These are phyloP conservation scores for Malus orientalis DNA, from an alignment of 306 rosid genomes.

Conservation along the genomic window DNA sequence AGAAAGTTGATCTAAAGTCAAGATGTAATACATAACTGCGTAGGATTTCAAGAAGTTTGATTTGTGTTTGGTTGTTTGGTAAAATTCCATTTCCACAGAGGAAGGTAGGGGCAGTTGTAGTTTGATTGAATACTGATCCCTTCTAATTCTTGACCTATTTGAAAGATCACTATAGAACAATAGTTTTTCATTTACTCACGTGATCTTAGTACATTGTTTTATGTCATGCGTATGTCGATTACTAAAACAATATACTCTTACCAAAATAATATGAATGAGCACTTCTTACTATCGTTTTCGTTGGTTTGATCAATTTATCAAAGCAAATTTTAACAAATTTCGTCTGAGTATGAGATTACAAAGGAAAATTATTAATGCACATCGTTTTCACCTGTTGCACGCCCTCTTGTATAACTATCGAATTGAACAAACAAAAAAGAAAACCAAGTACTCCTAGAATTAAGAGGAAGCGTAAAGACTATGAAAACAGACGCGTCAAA, in stretches of 20 bases:
- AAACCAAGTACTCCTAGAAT: too few relatives aligned
- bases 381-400: too few relatives aligned
- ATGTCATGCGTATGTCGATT: neutral
- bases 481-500: too few relatives aligned
- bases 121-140: neutral
- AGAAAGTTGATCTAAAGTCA: neutral
- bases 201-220: neutral
- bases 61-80: slow-evolving; percentile 2
- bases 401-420: too few relatives aligned
- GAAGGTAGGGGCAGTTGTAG: neutral
- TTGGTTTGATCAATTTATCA: too few relatives aligned
- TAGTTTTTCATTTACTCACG: neutral
- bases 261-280: neutral
- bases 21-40: neutral
- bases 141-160: neutral
- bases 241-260: too few relatives aligned
- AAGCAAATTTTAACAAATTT: neutral
- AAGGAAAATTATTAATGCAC: too few relatives aligned
- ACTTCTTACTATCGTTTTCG: neutral
- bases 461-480: too few relatives aligned
- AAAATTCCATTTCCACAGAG: neutral
- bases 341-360: neutral
- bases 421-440: too few relatives aligned
- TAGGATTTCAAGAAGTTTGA: neutral
- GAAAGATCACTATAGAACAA: neutral